These are phyloP conservation scores for Plectosphaerella plurivora DNA, from an alignment of 2,329 filamentous ascomycete genomes.

Conservation along the genomic window DNA sequence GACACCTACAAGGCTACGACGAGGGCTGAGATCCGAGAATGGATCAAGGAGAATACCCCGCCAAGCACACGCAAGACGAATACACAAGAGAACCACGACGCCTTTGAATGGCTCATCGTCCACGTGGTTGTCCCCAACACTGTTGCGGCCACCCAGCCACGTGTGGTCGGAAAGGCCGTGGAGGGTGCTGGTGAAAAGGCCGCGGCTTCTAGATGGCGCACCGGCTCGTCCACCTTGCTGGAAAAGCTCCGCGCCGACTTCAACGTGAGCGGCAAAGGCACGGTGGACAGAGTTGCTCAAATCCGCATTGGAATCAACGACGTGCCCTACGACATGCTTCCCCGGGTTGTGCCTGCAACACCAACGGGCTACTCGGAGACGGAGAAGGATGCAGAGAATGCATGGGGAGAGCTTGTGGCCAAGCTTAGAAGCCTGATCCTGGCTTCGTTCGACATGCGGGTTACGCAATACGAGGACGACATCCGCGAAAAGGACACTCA, in stretches of 20 bases:
- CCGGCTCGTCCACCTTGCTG: constrained; percentile 74
- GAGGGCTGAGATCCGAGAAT: constrained; percentile 77
- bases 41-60: constrained; percentile 76
- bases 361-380: constrained; percentile 64
- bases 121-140: constrained; percentile 91
- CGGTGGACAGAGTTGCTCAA: constrained; percentile 76
- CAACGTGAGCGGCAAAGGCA: constrained; percentile 69
- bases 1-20: constrained; percentile 84
- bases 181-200: constrained; percentile 62
- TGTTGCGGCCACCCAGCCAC: constrained; percentile 71
- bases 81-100: constrained; percentile 88
- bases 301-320: constrained; percentile 73
- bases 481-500: constrained; percentile 92
- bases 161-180: constrained; percentile 49
- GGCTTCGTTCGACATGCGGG: constrained; percentile 82
- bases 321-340: constrained; percentile 60
- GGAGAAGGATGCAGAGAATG: constrained; percentile 71
- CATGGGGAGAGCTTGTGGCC: constrained; percentile 77
- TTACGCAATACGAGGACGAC: constrained; percentile 94
- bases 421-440: constrained; percentile 88
- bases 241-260: constrained; percentile 92
- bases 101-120: constrained; percentile 90
- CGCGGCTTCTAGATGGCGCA: constrained; percentile 68
- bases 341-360: constrained; percentile 58
- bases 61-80: constrained; percentile 51